Evolutionary conservation across 495 filamentous ascomycete species (phyloP).

Genomic region (Aspergillus bertholletiae): DNA sequence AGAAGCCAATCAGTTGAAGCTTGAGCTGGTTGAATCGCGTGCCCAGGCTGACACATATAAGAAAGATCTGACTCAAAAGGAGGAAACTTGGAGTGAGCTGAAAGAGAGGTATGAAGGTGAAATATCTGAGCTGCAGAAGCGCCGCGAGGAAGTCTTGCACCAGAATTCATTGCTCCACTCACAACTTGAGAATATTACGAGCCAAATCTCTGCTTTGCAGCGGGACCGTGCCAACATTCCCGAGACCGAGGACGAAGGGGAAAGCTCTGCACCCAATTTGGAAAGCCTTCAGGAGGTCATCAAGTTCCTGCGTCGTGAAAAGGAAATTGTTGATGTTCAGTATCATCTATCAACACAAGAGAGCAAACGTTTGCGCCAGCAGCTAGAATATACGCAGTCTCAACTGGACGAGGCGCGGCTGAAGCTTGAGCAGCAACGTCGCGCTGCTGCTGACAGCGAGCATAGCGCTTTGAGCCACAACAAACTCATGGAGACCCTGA

Average conservation of each 20-base stretch:
- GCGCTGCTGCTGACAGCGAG: constrained; percentile 67
- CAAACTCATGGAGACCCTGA: constrained; percentile 87
- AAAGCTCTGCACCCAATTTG: constrained; percentile 44
- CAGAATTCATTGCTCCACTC: constrained; percentile 88
- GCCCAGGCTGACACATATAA: constrained; percentile 79
- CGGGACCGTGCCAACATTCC: constrained; percentile 58
- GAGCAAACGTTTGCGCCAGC: constrained; percentile 79
- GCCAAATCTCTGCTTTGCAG: constrained; percentile 73
- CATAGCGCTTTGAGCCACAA: constrained; percentile 71
- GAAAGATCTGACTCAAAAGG: constrained; percentile 70
- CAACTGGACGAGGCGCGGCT: constrained; percentile 83
- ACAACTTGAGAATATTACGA: constrained; percentile 77
- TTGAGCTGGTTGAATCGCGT: constrained; percentile 64
- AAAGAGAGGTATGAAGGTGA: constrained; percentile 79
- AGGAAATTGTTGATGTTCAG: constrained; percentile 95
- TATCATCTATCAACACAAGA: constrained; percentile 85
- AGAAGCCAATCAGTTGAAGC: constrained; percentile 78
- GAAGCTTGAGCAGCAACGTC: constrained; percentile 83
- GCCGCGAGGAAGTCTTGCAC: constrained; percentile 73
- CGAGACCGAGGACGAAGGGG: constrained; percentile 40
- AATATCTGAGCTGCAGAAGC: constrained; percentile 67
- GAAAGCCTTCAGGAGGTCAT: constrained; percentile 85
- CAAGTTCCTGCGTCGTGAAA: constrained; percentile 87
- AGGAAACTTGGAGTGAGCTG: constrained; percentile 83
- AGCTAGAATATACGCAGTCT: constrained; percentile 78